Percentiles rank a stretch among this genome's conserved stretches.
Conservation (phyloP, 805 yeast genomes). For the Blastobotrys muscicola region DNA sequence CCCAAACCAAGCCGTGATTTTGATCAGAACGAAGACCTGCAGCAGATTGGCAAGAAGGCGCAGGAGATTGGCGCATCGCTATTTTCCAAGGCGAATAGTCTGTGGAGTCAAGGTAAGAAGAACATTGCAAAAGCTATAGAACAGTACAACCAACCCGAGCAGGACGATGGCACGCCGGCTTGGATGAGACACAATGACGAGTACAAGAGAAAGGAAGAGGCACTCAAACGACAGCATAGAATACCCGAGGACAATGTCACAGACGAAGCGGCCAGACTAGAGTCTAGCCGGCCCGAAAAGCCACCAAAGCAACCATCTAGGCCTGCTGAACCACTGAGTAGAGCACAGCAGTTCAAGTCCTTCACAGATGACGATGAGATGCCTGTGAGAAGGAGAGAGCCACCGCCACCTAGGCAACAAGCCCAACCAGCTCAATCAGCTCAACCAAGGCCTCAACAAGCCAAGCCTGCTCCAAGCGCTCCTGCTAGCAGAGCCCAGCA, state of each 20-base stretch:
- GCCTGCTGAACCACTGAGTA: conserved; percentile 12
- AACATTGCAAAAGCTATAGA: conserved; percentile 56
- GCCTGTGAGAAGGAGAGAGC: conserved; percentile 12
- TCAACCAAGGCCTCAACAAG: conserved; percentile 2
- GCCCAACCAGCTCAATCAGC: conserved; percentile 5
- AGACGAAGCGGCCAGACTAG: conserved; percentile 3
- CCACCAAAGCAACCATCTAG: conserved; percentile 7
- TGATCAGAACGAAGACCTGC: conserved; percentile 2
- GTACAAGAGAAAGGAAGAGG: conserved; percentile 22
- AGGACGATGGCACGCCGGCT: conserved; percentile 42
- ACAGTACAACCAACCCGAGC: conserved; percentile 37
- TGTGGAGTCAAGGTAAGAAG: conserved; percentile 50
- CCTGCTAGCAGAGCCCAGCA: conserved; percentile 5
- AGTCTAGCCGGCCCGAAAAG: neutral
- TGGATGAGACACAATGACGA: conserved; percentile 62
- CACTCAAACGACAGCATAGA: neutral
- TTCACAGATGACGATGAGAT: conserved; percentile 12
- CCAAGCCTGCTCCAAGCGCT: conserved; percentile 6
- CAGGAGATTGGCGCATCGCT: conserved; percentile 48
- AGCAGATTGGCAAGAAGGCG: conserved; percentile 31
- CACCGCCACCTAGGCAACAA: conserved; percentile 1
- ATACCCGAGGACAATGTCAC: neutral
- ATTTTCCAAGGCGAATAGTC: conserved; percentile 48
- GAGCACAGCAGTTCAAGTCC: conserved; percentile 18
- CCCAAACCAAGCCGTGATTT: neutral